A percentile compares a stretch with the other conserved stretches of the same genome.
phyloP scores from a whole-genome alignment of 352 stramenopile genomes.

The Phytophthora vignae region DNA sequence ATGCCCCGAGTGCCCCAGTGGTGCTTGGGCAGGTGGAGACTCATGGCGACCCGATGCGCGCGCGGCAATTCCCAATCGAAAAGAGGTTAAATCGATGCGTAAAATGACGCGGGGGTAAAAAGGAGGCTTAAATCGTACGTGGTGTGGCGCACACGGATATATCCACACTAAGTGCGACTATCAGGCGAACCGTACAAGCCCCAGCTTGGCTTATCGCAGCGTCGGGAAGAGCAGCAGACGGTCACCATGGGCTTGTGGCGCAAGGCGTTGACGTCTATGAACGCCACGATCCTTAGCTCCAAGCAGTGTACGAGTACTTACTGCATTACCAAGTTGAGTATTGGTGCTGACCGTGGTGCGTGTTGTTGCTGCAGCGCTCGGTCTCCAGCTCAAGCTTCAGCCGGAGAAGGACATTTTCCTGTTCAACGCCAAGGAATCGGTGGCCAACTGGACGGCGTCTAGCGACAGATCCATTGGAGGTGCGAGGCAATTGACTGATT shows the following conservation, averaged over 20 bases:
- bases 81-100: conserved; percentile 6
- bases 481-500: conserved; percentile 18
- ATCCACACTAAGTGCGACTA: conserved; percentile 24
- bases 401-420: conserved; percentile 82
- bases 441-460: conserved; percentile 71
- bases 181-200: conserved; percentile 9
- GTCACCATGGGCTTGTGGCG: conserved; percentile 78
- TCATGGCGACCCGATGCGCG: conserved; percentile 53
- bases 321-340: background rate
- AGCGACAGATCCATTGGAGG: conserved; percentile 86
- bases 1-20: conserved; percentile 86
- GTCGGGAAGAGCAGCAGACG: conserved; percentile 2
- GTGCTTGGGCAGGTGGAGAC: conserved; percentile 86
- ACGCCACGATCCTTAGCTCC: conserved; percentile 81
- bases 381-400: conserved; percentile 77
- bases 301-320: conserved; percentile 71
- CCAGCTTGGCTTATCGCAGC: background rate
- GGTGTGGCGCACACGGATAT: background rate
- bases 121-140: background rate
- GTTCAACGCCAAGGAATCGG: conserved; percentile 64
- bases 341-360: background rate
- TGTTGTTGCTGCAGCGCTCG: conserved; percentile 53
- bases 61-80: conserved; percentile 1
- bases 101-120: conserved; percentile 1
- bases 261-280: conserved; percentile 71